Base-by-base conservation (phyloP, 768 basidiomycete species). In the Boletus huronensis region DNA sequence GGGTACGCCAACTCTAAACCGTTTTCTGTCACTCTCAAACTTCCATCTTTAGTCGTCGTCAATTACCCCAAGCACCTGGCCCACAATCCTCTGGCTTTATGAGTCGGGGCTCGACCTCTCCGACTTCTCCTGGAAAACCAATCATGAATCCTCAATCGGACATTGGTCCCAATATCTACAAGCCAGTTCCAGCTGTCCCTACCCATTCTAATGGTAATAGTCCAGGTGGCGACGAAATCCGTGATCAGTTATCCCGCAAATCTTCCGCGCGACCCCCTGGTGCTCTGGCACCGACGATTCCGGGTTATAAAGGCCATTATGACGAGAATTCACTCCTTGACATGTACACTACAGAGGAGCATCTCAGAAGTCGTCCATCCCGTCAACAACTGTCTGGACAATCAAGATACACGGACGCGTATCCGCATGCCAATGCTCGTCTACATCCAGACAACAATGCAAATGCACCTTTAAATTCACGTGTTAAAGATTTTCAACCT, bases 161-260 rank as follows among this genome's bases (percentile, higher is more conserved):
- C 23, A 9, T 50, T 16, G 17, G 19, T 4, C 58, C 61, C 1
- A 70, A 69, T 31, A 38, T 72, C 16, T 58, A 69, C 57, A 70
- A 70, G 51, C 69, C 69, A 13, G 69, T 70, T 4, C 69, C 69
- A 7, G 61, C 69, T 2, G 59, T 70, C 10, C 69, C 69, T 2
- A 31, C 49, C 6, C 53, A 54, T 19, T 7, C 46, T 5, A 64
- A 64, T n/a, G 58, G 58, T 10, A 48, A 51, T 6, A 23, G 36
- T 14, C 43, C 49, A 19, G 52, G 43, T 4, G 23, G 32, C 4
- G 68, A 66, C 17, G 65, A 69, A 40, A 39, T 60, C 35, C 68
- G 58, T 38, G 63, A 64, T 38, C 55, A 58, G 7, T 21, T 67
- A 2, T 36, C 49, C 9, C 64, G 58, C 2, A 67, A 58, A 47